phyloP scores from a whole-genome alignment of 495 filamentous ascomycete species.

The Hypoxylon lienhwacheense region DNA sequence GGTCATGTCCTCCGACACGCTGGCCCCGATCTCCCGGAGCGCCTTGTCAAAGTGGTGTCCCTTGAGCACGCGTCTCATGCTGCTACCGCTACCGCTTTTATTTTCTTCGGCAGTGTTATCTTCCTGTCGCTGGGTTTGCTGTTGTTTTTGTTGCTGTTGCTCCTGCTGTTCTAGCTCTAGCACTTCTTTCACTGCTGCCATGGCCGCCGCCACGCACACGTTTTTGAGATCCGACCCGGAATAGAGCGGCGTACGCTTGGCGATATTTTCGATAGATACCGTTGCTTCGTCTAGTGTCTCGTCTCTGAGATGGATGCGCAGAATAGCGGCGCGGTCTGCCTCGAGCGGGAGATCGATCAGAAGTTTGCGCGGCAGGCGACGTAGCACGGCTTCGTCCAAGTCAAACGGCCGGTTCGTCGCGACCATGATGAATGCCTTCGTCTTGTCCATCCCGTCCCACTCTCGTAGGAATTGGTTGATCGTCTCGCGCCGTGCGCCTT shows the following conservation, averaged over 20 bases:
- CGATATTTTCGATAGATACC: conserved; percentile 71
- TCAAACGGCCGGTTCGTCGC: conserved; percentile 97
- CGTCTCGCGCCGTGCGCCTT: conserved; percentile 63
- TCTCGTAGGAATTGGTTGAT: conserved; percentile 98
- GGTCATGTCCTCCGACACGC: conserved; percentile 93
- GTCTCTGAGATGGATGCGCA: conserved; percentile 80
- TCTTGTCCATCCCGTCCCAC: conserved; percentile 91
- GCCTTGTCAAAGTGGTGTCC: conserved; percentile 79
- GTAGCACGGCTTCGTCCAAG: conserved; percentile 89
- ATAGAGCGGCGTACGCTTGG: conserved; percentile 82
- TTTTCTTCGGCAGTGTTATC: not conserved
- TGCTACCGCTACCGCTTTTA: conserved; percentile 54
- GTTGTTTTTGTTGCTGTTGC: conserved; percentile 21
- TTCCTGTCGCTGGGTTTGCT: conserved; percentile 1
- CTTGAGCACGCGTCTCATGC: conserved; percentile 66
- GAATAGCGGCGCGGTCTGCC: conserved; percentile 74
- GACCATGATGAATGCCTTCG: conserved; percentile 95
- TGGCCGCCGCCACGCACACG: conserved; percentile 82
- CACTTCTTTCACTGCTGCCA: conserved; percentile 83
- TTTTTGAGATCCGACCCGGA: conserved; percentile 98
- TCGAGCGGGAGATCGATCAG: conserved; percentile 84
- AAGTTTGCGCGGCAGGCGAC: conserved; percentile 78
- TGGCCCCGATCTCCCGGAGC: conserved; percentile 86
- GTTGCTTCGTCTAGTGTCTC: conserved; percentile 66
- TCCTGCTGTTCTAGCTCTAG: conserved; percentile 56